Conservation (phyloP, 2,329 filamentous ascomycete species). For the Pestalotiopsis sp. region DNA sequence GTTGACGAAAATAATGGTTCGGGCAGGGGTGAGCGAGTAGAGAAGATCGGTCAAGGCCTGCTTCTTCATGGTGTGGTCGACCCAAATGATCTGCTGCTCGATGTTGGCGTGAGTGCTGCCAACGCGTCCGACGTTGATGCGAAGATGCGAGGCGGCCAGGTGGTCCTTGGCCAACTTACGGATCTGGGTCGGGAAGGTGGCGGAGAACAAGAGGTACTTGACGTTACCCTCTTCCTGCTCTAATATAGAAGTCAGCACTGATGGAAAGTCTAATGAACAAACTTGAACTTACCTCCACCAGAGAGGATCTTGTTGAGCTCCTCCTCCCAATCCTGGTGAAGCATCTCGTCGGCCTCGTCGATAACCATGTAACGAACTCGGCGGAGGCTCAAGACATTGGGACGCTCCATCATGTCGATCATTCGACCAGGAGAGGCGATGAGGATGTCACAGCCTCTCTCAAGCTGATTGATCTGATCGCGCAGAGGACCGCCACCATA, state of each 20-base stretch:
- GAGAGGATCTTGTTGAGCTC: slow-evolving; percentile 76
- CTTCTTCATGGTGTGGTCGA: slow-evolving; percentile 69
- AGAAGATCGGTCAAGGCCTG: slow-evolving; percentile 74
- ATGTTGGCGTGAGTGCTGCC: slow-evolving; percentile 86
- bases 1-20: slow-evolving; percentile 92
- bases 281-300: slow-evolving; percentile 71
- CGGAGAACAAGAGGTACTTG: slow-evolving; percentile 85
- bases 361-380: slow-evolving; percentile 83
- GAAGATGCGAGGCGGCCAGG: slow-evolving; percentile 73
- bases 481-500: slow-evolving; percentile 82
- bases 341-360: slow-evolving; percentile 94
- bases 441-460: slow-evolving; percentile 85
- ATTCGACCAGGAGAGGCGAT: slow-evolving; percentile 88
- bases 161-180: slow-evolving; percentile 78
- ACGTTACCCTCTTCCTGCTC: slow-evolving; percentile 72
- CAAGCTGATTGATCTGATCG: slow-evolving; percentile 73
- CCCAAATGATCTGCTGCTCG: slow-evolving; percentile 72
- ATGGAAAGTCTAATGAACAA: background rate
- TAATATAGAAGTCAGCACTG: slow-evolving; percentile 46
- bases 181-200: slow-evolving; percentile 84
- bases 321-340: slow-evolving; percentile 76
- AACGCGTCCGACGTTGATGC: slow-evolving; percentile 83
- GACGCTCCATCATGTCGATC: slow-evolving; percentile 77
- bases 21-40: slow-evolving; percentile 67
- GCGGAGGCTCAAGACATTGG: slow-evolving; percentile 68